Evolutionary conservation across 306 rosid species (phyloP).

Genomic region (Citrullus colocynthis): DNA sequence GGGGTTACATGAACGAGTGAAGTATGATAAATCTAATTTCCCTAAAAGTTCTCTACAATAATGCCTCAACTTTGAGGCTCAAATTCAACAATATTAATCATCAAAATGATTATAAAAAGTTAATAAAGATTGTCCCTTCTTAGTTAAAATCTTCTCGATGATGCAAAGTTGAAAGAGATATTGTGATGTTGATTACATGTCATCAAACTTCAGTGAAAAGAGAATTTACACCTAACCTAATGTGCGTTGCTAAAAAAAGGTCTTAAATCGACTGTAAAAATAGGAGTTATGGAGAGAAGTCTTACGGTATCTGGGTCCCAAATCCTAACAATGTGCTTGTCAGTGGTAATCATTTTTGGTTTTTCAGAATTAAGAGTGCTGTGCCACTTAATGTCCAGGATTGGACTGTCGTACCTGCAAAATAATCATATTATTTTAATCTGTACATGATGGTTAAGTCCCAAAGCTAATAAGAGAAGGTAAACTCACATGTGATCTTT

Average conservation of each 20-base stretch:
- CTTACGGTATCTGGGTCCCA: slow-evolving; percentile 85
- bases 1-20: too few relatives aligned
- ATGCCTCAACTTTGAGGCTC: too few relatives aligned
- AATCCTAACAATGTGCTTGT: slow-evolving; percentile 67
- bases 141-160: not conserved
- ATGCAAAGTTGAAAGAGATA: not conserved
- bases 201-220: not conserved
- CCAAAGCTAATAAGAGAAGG: not conserved
- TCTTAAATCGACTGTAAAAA: not conserved
- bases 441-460: not conserved
- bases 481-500: slow-evolving; percentile 80
- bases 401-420: slow-evolving; percentile 79
- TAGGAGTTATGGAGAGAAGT: not conserved
- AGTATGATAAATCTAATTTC: too few relatives aligned
- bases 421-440: slow-evolving; percentile 10
- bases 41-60: too few relatives aligned
- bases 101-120: not conserved
- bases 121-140: not conserved
- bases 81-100: too few relatives aligned
- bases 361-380: slow-evolving; percentile 55
- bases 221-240: not conserved
- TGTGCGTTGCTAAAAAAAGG: not conserved
- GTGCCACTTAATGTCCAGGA: slow-evolving; percentile 95
- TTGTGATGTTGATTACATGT: not conserved
- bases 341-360: slow-evolving; percentile 68